Percentiles rank a stretch among this genome's conserved stretches.
These are phyloP conservation scores for Penicillium sp. DNA, from an alignment of 2,329 filamentous ascomycete genomes.

Conservation along the genomic window DNA sequence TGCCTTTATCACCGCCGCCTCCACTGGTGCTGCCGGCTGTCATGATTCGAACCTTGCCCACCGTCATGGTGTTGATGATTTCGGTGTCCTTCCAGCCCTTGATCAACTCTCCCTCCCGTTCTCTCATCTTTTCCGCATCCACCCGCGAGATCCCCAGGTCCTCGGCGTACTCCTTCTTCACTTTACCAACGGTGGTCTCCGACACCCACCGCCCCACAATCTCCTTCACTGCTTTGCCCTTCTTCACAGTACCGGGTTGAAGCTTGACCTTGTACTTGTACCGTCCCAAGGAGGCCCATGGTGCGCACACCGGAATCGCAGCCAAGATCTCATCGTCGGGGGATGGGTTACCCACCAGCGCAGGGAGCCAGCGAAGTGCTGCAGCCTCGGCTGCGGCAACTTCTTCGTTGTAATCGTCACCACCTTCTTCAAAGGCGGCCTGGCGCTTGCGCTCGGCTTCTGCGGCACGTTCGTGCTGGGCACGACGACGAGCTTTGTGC, in stretches of 20 bases:
- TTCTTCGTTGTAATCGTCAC: constrained; percentile 55
- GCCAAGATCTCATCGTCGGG: constrained; percentile 69
- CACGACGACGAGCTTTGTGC: constrained; percentile 66
- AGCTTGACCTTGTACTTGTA: constrained; percentile 95
- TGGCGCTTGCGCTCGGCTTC: constrained; percentile 58
- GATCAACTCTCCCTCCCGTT: constrained; percentile 76
- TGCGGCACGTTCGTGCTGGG: constrained; percentile 73
- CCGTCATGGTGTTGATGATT: constrained; percentile 71
- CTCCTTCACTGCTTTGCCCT: constrained; percentile 89
- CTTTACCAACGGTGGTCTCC: constrained; percentile 48
- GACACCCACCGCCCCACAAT: constrained; percentile 74
- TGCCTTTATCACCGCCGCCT: constrained; percentile 21
- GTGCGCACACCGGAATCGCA: constrained; percentile 57
- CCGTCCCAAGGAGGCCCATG: constrained; percentile 56
- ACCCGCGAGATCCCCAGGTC: constrained; percentile 45
- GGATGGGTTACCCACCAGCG: constrained; percentile 67
- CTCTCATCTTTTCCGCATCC: constrained; percentile 73
- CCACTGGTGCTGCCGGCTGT: constrained; percentile 48
- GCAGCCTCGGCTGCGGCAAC: constrained; percentile 40
- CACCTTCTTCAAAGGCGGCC: constrained; percentile 61
- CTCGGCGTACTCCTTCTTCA: constrained; percentile 51
- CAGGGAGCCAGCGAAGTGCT: constrained; percentile 55
- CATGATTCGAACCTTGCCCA: constrained; percentile 74
- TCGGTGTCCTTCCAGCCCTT: constrained; percentile 75
- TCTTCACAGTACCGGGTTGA: constrained; percentile 83